phyloP scores from a whole-genome alignment of 2,329 filamentous ascomycete species.

The Penicillium olsonii region DNA sequence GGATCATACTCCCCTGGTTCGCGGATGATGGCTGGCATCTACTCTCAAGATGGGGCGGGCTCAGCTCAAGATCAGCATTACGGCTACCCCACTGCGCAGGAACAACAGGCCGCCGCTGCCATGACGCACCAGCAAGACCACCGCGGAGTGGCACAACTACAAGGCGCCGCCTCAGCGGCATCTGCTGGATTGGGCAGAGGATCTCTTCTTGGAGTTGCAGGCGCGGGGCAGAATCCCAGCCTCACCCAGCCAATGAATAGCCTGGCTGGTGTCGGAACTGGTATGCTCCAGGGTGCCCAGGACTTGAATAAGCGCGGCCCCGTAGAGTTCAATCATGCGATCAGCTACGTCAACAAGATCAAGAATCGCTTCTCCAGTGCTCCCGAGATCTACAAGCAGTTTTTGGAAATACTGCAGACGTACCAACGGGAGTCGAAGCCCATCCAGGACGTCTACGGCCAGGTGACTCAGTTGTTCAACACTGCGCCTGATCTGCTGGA shows the following conservation, averaged over 20 bases:
- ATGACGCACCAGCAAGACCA: slow-evolving; percentile 65
- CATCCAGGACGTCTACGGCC: slow-evolving; percentile 96
- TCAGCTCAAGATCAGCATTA: slow-evolving; percentile 47
- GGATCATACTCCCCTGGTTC: slow-evolving; percentile 46
- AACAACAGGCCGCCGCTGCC: slow-evolving; percentile 50
- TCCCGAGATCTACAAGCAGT: slow-evolving; percentile 99
- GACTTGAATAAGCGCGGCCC: slow-evolving; percentile 82
- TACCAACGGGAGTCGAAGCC: slow-evolving; percentile 98
- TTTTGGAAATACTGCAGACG: slow-evolving; percentile 95
- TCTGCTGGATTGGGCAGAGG: slow-evolving; percentile 51
- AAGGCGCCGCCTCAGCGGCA: slow-evolving; percentile 65
- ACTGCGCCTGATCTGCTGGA: slow-evolving; percentile 91
- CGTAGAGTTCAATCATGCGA: slow-evolving; percentile 98
- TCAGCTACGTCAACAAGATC: slow-evolving; percentile 99
- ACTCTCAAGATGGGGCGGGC: slow-evolving; percentile 38
- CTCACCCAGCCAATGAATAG: slow-evolving; percentile 57
- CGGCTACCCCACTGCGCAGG: slow-evolving; percentile 45
- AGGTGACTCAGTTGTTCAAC: slow-evolving; percentile 92
- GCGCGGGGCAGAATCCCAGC: slow-evolving; percentile 45
- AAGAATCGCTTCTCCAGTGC: slow-evolving; percentile 98
- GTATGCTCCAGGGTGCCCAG: slow-evolving; percentile 57
- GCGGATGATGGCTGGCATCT: slow-evolving; percentile 40
- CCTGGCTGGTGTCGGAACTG: slow-evolving; percentile 62
- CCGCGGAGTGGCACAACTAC: slow-evolving; percentile 65
- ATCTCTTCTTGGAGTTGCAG: slow-evolving; percentile 51